Evolutionary conservation across 495 filamentous ascomycete genomes (phyloP), one percentile per base, ranked within the genome.

Genomic region (Tuber aestivum): DNA sequence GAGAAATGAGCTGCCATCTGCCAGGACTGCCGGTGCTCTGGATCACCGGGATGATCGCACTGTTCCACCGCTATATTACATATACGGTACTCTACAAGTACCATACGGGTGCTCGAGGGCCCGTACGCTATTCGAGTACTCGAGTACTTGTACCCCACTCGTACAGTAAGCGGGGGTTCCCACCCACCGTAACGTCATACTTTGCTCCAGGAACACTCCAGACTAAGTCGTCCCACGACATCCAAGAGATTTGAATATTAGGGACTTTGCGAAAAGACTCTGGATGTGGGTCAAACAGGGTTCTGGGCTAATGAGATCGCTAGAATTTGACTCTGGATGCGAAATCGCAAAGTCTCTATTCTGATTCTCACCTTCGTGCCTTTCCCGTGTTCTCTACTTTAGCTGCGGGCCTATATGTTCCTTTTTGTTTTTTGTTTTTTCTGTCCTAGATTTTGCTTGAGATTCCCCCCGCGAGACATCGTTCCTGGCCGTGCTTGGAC

Each of bases 401-500:
- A 27, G 56, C 27, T 32, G 32, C 12, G 16, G 27, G 10, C n/a
- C 27, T 65, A 65, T 5, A 1, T 2, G 1, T 0, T 50, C 21
- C 9, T 9, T 50, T 50, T 8, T n/a, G 21, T 50, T 65, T 50
- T 65, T 27, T 65, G 12, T 10, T 35, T 44, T 70, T 69, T 48
- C 48, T 7, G 20, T 75, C 40, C 41, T 0, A n/a, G 12, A 35
- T 56, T 77, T 74, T 74, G 71, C 72, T 77, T 75, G 38, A 69
- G n/a, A 41, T 69, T 69, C 23, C 50, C 68, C 65, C 23, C 70
- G 41, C 75, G 42, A 70, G 74, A 78, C 73, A 77, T 32, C 50
- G 6, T 61, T 4, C 50, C 50, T 4, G 70, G 71, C 70, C 56
- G 69, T 71, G 20, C 42, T 41, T 21, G 44, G 72, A 68, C 70